phyloP scores from a whole-genome alignment of 2,329 filamentous ascomycete genomes.

The Diplodia seriata region DNA sequence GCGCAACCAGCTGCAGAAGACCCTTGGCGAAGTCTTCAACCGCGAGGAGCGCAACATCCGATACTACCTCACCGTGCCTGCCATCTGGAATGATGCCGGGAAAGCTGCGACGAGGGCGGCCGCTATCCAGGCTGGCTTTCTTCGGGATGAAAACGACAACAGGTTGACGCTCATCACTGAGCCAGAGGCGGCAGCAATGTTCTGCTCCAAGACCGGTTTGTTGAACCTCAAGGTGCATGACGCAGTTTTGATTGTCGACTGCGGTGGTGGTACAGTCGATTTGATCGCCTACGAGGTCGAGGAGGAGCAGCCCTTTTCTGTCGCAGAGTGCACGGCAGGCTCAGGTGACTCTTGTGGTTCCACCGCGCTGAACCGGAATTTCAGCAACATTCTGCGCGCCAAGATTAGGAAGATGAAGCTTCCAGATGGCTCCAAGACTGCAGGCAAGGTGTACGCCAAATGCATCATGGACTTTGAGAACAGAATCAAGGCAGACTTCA shows the following conservation, averaged over 20 bases:
- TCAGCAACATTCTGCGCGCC: conserved; percentile 95
- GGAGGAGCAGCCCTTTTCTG: conserved; percentile 95
- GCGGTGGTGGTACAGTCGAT: conserved; percentile 97
- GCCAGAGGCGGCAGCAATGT: conserved; percentile 94
- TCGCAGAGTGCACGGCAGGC: conserved; percentile 95
- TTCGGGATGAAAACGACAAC: conserved; percentile 97
- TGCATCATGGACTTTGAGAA: conserved; percentile 99
- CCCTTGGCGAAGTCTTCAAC: conserved; percentile 95
- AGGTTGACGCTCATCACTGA: conserved; percentile 92
- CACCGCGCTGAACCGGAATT: conserved; percentile 97
- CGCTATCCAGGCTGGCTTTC: conserved; percentile 94
- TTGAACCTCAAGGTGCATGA: conserved; percentile 98
- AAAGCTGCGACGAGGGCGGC: conserved; percentile 96
- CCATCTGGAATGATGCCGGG: conserved; percentile 98
- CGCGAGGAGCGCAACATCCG: conserved; percentile 97
- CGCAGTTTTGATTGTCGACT: conserved; percentile 97
- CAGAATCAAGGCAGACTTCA: conserved; percentile 98
- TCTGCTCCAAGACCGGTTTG: conserved; percentile 95
- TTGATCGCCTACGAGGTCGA: conserved; percentile 99
- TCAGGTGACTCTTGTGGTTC: conserved; percentile 98
- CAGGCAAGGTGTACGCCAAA: conserved; percentile 97
- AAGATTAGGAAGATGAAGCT: conserved; percentile 99
- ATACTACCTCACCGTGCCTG: conserved; percentile 97
- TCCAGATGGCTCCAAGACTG: conserved; percentile 93
- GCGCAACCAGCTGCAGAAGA: conserved; percentile 94